A percentile compares a stretch with the other conserved stretches of the same genome.
These are phyloP conservation scores for Mycena galopus DNA, from an alignment of 768 basidiomycete genomes.

Conservation along the genomic window DNA sequence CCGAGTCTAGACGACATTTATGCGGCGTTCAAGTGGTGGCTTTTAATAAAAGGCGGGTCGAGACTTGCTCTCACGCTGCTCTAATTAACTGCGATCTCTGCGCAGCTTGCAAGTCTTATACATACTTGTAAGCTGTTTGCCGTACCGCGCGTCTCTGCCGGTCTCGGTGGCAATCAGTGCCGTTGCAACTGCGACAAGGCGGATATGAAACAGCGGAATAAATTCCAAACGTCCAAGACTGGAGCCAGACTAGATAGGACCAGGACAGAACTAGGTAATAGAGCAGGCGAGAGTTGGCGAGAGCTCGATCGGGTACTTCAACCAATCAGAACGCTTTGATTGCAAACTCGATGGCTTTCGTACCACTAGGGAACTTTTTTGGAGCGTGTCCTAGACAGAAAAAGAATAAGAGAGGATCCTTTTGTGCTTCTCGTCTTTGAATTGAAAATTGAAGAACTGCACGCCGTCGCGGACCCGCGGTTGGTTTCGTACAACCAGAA, in stretches of 20 bases:
- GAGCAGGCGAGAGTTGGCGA: neutral
- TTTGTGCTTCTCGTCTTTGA: too few relatives aligned
- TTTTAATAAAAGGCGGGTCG: neutral
- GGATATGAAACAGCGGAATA: too few relatives aligned
- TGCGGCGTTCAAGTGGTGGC: neutral
- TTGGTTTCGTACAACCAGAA: too few relatives aligned
- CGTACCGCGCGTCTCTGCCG: neutral
- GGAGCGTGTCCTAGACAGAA: too few relatives aligned
- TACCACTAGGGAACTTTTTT: too few relatives aligned
- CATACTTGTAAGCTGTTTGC: neutral
- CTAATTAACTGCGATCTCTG: neutral
- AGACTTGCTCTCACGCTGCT: neutral
- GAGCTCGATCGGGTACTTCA: neutral
- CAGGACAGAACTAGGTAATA: too few relatives aligned
- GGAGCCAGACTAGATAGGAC: neutral
- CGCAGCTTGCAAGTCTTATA: neutral
- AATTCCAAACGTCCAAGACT: neutral
- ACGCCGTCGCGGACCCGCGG: too few relatives aligned
- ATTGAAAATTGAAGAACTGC: too few relatives aligned
- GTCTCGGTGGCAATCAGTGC: neutral
- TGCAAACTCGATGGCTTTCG: neutral
- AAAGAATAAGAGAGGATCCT: too few relatives aligned
- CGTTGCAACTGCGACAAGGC: too few relatives aligned
- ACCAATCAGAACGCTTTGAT: neutral
- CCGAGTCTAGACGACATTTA: constrained; percentile 19